A percentile compares a stretch with the other conserved stretches of the same genome.
Evolutionary conservation across 2,329 filamentous ascomycete species (phyloP).

Genomic region (Pseudocercospora crystallina): DNA sequence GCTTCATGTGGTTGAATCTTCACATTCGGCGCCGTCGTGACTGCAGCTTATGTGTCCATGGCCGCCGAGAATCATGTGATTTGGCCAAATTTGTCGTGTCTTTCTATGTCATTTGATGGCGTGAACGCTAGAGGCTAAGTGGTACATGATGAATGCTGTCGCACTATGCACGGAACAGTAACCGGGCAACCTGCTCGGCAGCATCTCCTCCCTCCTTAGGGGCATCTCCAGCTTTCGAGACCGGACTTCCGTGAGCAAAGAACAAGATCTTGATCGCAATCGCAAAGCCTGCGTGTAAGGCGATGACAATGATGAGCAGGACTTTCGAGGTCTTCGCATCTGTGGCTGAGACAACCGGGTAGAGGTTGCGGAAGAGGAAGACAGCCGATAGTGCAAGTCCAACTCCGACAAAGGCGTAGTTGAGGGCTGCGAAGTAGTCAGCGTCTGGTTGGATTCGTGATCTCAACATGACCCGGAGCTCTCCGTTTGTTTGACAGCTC

Average conservation of each 20-base stretch:
- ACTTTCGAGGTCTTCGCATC: slow-evolving; percentile 90
- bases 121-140: too few species aligned
- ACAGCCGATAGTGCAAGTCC: slow-evolving; percentile 80
- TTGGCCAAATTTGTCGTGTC: too few species aligned
- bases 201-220: slow-evolving; percentile 13
- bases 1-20: too few species aligned
- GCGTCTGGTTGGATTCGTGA: neutral
- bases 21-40: too few species aligned
- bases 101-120: too few species aligned
- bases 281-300: slow-evolving; percentile 82
- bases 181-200: slow-evolving; percentile 11
- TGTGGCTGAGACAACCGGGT: slow-evolving; percentile 85
- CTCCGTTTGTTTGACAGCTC: neutral
- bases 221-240: slow-evolving; percentile 23
- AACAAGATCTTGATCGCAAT: slow-evolving; percentile 96
- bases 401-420: slow-evolving; percentile 89
- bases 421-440: slow-evolving; percentile 58
- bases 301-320: slow-evolving; percentile 78
- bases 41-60: too few species aligned
- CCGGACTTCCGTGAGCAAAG: slow-evolving; percentile 64
- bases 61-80: too few species aligned
- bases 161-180: slow-evolving; percentile 11
- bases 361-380: slow-evolving; percentile 79
- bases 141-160: too few species aligned
- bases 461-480: too few species aligned